Evolutionary conservation across 2,329 filamentous ascomycete genomes (phyloP), one percentile per base, ranked within the genome.

Genomic region (Chrysoporthe puriensis): DNA sequence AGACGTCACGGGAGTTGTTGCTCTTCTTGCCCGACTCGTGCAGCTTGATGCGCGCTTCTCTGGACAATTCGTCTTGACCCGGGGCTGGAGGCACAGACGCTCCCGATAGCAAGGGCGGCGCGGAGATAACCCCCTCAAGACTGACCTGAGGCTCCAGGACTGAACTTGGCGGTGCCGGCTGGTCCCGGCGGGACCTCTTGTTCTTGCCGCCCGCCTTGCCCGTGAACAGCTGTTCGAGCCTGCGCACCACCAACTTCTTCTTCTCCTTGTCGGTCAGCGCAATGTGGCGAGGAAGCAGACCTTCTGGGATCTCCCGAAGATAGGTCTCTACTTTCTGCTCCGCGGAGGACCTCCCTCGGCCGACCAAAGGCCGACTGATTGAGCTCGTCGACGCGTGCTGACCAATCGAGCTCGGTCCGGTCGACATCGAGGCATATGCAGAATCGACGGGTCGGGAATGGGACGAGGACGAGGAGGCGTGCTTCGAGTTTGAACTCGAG

Each of bases 191-290:
- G 8, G 50, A 34, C 54, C 56, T 36, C 26, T 52, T 69, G 42
- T 56, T 4, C 46, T 48, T 67, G 13, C 80, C 80, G 4, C 76
- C 78, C 21, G 84, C 82, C 74, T 90, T 91, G 2, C 93, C 93
- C 0, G 92, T 93, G 70, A 96, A 96, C 1, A 96, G 83, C 70
- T 94, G 91, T 74, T 96, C 93, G 6, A 96, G 77, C 2, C 91
- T 86, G 64, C 88, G 85, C 2, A 95, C 93, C 0, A 95, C 90
- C 26, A 94, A 75, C 74, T 90, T 93, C 80, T 92, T 93, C 80
- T 88, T 93, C 6, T 91, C 86, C 71, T 87, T 89, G 16, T 95
- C 92, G 0, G 89, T 88, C 85, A 94, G 87, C 0, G 81, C 76
- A 34, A 84, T 81, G 56, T 85, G 83, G 13, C 85, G 85, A 0